These are phyloP conservation scores for Mercurialis annua DNA, from an alignment of 345 rosid species.

Conservation along the genomic window DNA sequence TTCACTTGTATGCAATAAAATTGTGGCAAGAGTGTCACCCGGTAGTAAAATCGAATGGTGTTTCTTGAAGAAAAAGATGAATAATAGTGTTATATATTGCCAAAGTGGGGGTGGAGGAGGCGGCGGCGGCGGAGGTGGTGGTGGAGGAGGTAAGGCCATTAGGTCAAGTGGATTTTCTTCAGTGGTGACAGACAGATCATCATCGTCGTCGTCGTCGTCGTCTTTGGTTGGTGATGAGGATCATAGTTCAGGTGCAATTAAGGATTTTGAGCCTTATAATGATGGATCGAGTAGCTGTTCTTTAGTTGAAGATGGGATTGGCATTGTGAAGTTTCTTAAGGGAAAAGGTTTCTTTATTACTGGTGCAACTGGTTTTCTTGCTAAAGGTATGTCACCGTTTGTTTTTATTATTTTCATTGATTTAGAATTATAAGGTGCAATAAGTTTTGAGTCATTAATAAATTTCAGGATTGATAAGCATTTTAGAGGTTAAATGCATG, in stretches of 20 bases:
- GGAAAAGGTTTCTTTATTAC: slow-evolving; percentile 73
- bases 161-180: slow-evolving; percentile 45
- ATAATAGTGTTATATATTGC: slow-evolving; percentile 38
- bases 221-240: slow-evolving; percentile 32
- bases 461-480: too few relatives aligned
- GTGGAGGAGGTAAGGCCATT: slow-evolving; percentile 38
- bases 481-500: too few relatives aligned
- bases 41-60: slow-evolving; percentile 25
- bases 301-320: slow-evolving; percentile 72
- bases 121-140: slow-evolving; percentile 19
- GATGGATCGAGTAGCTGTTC: slow-evolving; percentile 32
- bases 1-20: slow-evolving; percentile 33
- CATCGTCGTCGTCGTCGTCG: slow-evolving; percentile 16
- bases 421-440: not conserved
- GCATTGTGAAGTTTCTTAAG: slow-evolving; percentile 74
- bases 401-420: not conserved
- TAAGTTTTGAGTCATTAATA: too few relatives aligned
- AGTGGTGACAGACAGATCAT: slow-evolving; percentile 45
- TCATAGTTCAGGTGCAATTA: slow-evolving; percentile 36
- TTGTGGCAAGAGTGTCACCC: slow-evolving; percentile 13
- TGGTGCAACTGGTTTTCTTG: slow-evolving; percentile 94
- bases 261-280: slow-evolving; percentile 51
- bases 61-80: slow-evolving; percentile 27
- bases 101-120: slow-evolving; percentile 40
- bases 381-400: slow-evolving; percentile 48